Evolutionary conservation across 306 rosid species (phyloP).

Genomic region (Nissolia schottii): DNA sequence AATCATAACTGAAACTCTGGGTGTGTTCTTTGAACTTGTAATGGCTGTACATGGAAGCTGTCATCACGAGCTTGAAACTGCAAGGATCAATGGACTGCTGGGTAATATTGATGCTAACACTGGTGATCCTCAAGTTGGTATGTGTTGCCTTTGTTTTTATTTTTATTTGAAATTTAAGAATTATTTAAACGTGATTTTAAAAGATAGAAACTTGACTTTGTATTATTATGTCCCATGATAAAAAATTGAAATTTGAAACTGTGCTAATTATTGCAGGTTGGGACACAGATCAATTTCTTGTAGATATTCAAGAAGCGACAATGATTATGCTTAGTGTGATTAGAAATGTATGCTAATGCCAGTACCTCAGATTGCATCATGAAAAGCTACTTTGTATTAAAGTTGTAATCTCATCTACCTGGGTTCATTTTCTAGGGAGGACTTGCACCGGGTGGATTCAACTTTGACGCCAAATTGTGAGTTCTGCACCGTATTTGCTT

Average conservation of each 20-base stretch:
- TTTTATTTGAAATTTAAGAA: not conserved
- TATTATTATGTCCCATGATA: not conserved
- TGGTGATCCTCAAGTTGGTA: constrained; percentile 98
- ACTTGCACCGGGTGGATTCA: constrained; percentile 97
- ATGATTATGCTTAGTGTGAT: constrained; percentile 79
- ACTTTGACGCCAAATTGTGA: constrained; percentile 94
- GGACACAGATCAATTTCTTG: constrained; percentile 98
- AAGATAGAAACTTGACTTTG: not conserved
- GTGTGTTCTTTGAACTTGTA: not conserved
- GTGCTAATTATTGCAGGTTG: constrained; percentile 56
- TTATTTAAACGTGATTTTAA: not conserved
- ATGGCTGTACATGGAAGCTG: constrained; percentile 45
- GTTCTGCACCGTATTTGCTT: constrained; percentile 24
- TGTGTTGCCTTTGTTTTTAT: not conserved
- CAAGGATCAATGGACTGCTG: constrained; percentile 80
- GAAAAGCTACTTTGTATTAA: not conserved
- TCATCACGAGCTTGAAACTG: constrained; percentile 97
- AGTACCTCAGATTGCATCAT: not conserved
- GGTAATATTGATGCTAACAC: constrained; percentile 95
- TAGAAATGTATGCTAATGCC: constrained; percentile 50
- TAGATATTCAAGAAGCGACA: constrained; percentile 85
- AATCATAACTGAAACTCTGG: not conserved
- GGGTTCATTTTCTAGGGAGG: constrained; percentile 55
- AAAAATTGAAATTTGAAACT: constrained; percentile 13
- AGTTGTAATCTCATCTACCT: not conserved